Percentiles rank a stretch among this genome's conserved stretches.
These are phyloP conservation scores for Colletotrichum zoysiae DNA, from an alignment of 2,329 filamentous ascomycete species.

Conservation along the genomic window DNA sequence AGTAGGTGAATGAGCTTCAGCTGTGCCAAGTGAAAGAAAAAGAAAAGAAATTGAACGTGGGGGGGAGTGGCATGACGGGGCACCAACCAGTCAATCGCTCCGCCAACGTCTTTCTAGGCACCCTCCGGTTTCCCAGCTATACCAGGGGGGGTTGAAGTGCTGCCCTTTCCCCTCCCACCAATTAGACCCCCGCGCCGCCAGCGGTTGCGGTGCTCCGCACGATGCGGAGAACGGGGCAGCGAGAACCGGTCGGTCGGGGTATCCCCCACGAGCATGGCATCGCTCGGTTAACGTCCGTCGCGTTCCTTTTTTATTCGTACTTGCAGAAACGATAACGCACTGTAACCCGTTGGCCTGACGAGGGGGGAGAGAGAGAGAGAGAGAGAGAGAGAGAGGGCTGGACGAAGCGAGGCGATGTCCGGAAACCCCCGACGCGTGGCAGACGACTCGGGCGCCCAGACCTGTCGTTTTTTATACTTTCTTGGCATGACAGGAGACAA, in stretches of 20 bases:
- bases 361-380: too few species aligned
- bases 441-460: background rate
- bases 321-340: background rate
- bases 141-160: background rate
- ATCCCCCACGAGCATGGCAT: slow-evolving; percentile 17
- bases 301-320: background rate
- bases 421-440: background rate
- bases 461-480: background rate
- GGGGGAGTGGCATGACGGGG: background rate
- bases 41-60: slow-evolving; percentile 12
- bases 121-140: background rate
- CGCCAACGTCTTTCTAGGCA: slow-evolving; percentile 2
- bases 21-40: slow-evolving; percentile 19
- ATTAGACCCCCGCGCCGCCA: background rate
- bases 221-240: slow-evolving; percentile 19
- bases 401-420: background rate
- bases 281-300: slow-evolving; percentile 31
- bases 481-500: background rate
- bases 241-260: background rate
- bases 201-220: background rate
- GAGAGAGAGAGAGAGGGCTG: background rate
- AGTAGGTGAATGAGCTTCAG: slow-evolving; percentile 34
- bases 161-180: background rate
- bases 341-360: background rate
- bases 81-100: slow-evolving; percentile 22